Conservation (phyloP, 192 early-diverging fungal species). For the Coemansia sp. region DNA sequence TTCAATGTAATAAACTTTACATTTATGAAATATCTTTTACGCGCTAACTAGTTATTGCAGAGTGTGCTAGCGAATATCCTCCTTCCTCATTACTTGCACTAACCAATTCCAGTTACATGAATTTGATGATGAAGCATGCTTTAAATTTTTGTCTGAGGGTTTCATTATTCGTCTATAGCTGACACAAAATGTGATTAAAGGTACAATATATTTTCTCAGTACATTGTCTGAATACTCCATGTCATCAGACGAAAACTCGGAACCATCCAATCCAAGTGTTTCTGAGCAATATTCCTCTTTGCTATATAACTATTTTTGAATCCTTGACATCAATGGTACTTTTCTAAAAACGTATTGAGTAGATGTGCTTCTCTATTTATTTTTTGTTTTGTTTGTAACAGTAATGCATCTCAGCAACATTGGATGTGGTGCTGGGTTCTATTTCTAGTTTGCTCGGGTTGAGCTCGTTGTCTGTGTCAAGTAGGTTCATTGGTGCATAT, state of each 20-base stretch:
- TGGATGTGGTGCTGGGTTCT: neutral
- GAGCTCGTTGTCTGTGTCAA: neutral
- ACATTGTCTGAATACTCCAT: neutral
- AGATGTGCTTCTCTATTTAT: neutral
- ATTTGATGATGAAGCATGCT: no score
- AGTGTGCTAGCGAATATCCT: no score
- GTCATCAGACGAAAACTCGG: neutral
- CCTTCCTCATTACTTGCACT: no score
- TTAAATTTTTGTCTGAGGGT: no score
- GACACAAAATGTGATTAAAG: no score
- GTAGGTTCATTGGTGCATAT: neutral
- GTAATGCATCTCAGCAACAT: neutral
- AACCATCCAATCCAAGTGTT: neutral
- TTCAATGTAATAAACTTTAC: no score
- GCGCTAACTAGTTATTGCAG: no score
- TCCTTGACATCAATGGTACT: neutral
- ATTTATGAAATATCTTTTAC: no score
- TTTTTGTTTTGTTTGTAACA: neutral
- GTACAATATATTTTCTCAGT: neutral
- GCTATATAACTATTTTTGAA: neutral
- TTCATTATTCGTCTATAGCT: no score
- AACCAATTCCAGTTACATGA: no score
- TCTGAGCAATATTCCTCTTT: neutral
- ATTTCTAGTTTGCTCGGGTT: neutral
- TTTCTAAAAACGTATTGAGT: neutral